These are phyloP conservation scores for Geotrichum klebahnii DNA, from an alignment of 1,139 yeast species.

Conservation along the genomic window DNA sequence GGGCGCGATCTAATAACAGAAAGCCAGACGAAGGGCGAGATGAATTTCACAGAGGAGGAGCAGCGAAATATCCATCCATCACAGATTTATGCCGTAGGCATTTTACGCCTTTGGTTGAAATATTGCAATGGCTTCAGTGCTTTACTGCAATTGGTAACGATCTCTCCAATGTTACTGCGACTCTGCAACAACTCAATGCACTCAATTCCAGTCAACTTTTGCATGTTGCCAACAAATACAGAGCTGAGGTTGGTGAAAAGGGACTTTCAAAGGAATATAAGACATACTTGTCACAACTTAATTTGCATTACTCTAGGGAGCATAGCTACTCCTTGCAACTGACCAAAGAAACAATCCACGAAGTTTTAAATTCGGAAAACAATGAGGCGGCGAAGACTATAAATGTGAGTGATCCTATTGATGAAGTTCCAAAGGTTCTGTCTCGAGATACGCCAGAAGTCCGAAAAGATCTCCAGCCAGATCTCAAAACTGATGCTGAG, in stretches of 20 bases:
- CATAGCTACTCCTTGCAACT: slow-evolving; percentile 26
- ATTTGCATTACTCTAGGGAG: slow-evolving; percentile 32
- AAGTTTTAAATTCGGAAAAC: slow-evolving; percentile 19
- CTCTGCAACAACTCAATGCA: slow-evolving; percentile 44
- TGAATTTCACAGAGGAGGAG: slow-evolving; percentile 34
- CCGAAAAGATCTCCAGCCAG: background rate
- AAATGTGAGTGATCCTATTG: background rate
- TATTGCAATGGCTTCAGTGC: slow-evolving; percentile 87
- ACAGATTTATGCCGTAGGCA: slow-evolving; percentile 58
- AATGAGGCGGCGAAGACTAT: slow-evolving; percentile 15
- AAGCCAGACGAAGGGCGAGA: slow-evolving; percentile 44
- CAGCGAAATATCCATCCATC: slow-evolving; percentile 36
- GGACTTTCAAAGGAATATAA: slow-evolving; percentile 41
- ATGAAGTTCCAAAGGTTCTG: slow-evolving; percentile 15
- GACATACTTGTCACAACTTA: slow-evolving; percentile 36
- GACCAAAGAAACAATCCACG: slow-evolving; percentile 19
- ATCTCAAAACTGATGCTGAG: slow-evolving; percentile 22
- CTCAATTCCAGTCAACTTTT: slow-evolving; percentile 68
- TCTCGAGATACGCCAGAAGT: slow-evolving; percentile 2
- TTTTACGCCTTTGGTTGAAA: slow-evolving; percentile 68
- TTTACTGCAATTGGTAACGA: slow-evolving; percentile 62
- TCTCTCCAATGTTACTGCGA: slow-evolving; percentile 53
- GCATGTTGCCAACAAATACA: slow-evolving; percentile 69
- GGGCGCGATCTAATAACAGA: slow-evolving; percentile 79
- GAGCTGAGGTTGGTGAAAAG: slow-evolving; percentile 77